These are phyloP conservation scores for Curvularia hawaiiensis DNA, from an alignment of 2,329 filamentous ascomycete species.

Conservation along the genomic window DNA sequence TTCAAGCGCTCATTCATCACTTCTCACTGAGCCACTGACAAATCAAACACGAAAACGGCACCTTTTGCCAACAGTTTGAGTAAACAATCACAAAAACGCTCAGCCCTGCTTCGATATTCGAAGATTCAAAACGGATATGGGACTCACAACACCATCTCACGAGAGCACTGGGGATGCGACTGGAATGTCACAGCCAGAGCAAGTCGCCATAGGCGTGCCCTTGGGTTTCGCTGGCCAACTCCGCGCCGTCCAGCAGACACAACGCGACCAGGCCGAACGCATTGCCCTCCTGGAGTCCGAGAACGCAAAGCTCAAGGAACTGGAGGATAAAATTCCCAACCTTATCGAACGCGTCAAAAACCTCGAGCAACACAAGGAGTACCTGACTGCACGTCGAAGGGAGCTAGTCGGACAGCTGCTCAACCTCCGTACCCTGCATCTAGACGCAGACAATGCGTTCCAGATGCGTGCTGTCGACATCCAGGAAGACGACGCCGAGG, in stretches of 20 bases:
- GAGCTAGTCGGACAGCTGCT: constrained; percentile 23
- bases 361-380: constrained; percentile 17
- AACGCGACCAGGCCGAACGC: constrained; percentile 11
- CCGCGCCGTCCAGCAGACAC: constrained; percentile 17
- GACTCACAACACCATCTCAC: background rate
- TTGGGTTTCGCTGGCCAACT: constrained; percentile 25
- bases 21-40: too few relatives aligned
- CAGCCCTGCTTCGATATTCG: background rate
- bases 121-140: background rate
- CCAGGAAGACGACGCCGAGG: constrained; percentile 27
- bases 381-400: constrained; percentile 18
- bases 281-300: constrained; percentile 20
- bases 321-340: background rate
- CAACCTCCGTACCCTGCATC: constrained; percentile 25
- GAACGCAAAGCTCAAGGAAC: constrained; percentile 15
- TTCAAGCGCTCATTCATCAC: too few relatives aligned
- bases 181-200: background rate
- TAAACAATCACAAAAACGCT: background rate
- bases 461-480: constrained; percentile 21
- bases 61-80: background rate
- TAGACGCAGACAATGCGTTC: constrained; percentile 28
- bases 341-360: constrained; percentile 13
- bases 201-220: constrained; percentile 9
- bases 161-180: background rate
- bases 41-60: too few relatives aligned